A percentile compares a stretch with the other conserved stretches of the same genome.
Conservation (phyloP, 1,284 basidiomycete genomes). For the Trichosporon asahii region DNA sequence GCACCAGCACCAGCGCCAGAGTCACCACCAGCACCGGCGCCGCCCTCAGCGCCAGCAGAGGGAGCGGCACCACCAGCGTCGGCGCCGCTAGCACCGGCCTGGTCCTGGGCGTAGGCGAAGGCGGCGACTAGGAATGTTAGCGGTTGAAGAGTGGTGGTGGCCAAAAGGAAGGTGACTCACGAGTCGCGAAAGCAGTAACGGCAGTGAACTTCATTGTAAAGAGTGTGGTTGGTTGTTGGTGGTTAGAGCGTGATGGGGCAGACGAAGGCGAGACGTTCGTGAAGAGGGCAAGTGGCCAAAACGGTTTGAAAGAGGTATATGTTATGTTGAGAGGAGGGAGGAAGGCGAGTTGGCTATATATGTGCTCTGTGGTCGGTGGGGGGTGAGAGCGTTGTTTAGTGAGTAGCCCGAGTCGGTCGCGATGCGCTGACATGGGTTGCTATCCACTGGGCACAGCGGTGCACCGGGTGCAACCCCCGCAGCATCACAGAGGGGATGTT, state of each 20-base stretch:
- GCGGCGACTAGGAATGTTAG: neutral
- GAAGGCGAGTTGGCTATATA: neutral
- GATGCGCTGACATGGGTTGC: neutral
- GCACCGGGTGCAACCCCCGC: neutral
- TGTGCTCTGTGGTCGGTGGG: neutral
- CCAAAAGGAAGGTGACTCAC: neutral
- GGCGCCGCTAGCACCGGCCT: neutral
- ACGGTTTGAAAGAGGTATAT: neutral
- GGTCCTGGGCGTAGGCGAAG: neutral
- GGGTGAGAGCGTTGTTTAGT: neutral
- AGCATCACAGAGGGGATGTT: neutral
- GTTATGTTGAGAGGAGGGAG: neutral
- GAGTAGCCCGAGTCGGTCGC: neutral
- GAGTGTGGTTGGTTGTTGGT: neutral
- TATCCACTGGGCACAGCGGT: neutral
- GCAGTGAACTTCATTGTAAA: slow-evolving; percentile 1
- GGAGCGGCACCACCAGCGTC: neutral
- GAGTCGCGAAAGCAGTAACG: neutral
- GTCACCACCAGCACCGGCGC: no score
- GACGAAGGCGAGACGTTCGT: neutral
- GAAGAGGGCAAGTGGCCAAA: neutral
- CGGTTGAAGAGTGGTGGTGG: neutral
- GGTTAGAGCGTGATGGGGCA: neutral
- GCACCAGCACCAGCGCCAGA: neutral
- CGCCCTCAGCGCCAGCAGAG: no score